These are phyloP conservation scores for Termitomyces sp. DNA, from an alignment of 768 basidiomycete genomes.

Conservation along the genomic window DNA sequence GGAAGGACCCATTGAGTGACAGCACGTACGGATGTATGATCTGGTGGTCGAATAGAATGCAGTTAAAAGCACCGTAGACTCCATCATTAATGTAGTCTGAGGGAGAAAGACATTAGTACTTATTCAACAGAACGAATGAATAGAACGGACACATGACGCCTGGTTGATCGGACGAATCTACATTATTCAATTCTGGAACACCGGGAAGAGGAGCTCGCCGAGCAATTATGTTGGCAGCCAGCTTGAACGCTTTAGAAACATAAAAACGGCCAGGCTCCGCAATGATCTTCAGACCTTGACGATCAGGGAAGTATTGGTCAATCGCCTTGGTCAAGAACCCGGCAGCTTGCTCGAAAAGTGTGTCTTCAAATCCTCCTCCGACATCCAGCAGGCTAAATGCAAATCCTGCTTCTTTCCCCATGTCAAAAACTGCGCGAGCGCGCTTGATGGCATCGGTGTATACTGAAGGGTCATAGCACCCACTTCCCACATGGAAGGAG, in stretches of 20 bases:
- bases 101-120: slow-evolving; percentile 10
- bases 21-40: slow-evolving; percentile 80
- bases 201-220: slow-evolving; percentile 57
- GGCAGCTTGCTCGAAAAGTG: slow-evolving; percentile 78
- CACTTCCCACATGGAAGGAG: slow-evolving; percentile 97
- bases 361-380: slow-evolving; percentile 94
- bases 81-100: slow-evolving; percentile 99
- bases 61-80: slow-evolving; percentile 96
- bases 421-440: slow-evolving; percentile 80
- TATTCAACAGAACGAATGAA: slow-evolving; percentile 3
- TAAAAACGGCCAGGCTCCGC: slow-evolving; percentile 96
- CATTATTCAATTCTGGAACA: slow-evolving; percentile 17
- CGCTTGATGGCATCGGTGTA: slow-evolving; percentile 88
- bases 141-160: slow-evolving; percentile 82
- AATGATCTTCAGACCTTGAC: slow-evolving; percentile 69
- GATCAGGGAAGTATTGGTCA: slow-evolving; percentile 73
- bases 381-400: slow-evolving; percentile 83
- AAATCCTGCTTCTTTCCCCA: slow-evolving; percentile 80
- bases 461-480: slow-evolving; percentile 88
- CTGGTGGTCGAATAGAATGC: slow-evolving; percentile 97
- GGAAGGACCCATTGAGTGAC: slow-evolving; percentile 64
- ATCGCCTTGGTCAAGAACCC: slow-evolving; percentile 65
- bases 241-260: slow-evolving; percentile 86
- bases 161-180: slow-evolving; percentile 34
- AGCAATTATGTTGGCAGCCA: slow-evolving; percentile 93